Conservation (phyloP, 2,329 filamentous ascomycete genomes). For the Aureobasidium leucospermi region DNA sequence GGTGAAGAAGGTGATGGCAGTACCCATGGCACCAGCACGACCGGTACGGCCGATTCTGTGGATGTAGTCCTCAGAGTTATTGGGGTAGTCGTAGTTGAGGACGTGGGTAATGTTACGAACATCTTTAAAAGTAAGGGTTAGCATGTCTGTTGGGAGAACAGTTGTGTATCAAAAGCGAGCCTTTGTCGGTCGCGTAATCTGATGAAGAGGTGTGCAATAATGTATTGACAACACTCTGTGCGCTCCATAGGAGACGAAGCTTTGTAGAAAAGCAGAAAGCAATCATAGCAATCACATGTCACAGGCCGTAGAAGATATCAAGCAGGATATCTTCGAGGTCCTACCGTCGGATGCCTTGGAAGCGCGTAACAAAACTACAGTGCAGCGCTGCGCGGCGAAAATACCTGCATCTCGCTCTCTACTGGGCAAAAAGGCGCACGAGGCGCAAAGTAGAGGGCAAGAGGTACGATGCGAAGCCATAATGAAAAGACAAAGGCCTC, state of each 20-base stretch:
- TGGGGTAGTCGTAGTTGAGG: conserved; percentile 99
- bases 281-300: conserved; percentile 32
- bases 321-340: conserved; percentile 47
- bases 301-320: conserved; percentile 38
- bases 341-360: conserved; percentile 56
- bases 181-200: conserved; percentile 45
- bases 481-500: conserved; percentile 63
- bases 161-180: conserved; percentile 39
- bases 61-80: conserved; percentile 70
- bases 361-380: conserved; percentile 38
- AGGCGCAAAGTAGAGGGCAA: conserved; percentile 42
- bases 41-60: conserved; percentile 63
- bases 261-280: conserved; percentile 20
- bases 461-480: conserved; percentile 30
- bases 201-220: conserved; percentile 24
- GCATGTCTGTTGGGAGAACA: conserved; percentile 49
- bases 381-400: conserved; percentile 15
- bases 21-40: conserved; percentile 79
- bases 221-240: conserved; percentile 38
- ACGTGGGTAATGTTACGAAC: conserved; percentile 99
- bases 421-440: conserved; percentile 12
- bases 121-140: conserved; percentile 75
- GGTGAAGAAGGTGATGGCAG: conserved; percentile 96
- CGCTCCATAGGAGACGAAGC: conserved; percentile 11
- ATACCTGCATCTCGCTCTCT: conserved; percentile 14